phyloP scores from a whole-genome alignment of 2,329 filamentous ascomycete genomes.

The Cladophialophora bantiana region DNA sequence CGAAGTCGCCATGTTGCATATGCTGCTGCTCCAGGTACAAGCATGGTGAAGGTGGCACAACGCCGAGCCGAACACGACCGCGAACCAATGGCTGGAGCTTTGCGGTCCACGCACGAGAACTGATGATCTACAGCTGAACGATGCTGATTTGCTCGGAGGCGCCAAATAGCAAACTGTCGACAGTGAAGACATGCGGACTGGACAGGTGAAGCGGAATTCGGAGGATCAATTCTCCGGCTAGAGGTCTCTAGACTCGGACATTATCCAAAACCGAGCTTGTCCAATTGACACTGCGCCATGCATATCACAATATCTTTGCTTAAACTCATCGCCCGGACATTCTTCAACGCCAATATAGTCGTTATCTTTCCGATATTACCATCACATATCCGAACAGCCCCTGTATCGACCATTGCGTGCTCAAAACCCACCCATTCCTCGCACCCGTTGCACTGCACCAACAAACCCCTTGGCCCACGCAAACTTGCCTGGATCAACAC shows the following conservation, averaged over 20 bases:
- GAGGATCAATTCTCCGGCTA: neutral
- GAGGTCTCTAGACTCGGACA: neutral
- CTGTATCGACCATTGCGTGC: neutral
- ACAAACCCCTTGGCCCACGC: constrained; percentile 65
- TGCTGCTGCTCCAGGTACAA: too few species aligned
- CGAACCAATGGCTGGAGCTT: too few species aligned
- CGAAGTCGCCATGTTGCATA: too few species aligned
- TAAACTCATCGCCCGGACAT: neutral
- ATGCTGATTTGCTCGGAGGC: too few species aligned
- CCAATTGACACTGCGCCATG: neutral
- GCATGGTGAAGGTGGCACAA: too few species aligned
- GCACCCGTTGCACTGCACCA: constrained; percentile 65
- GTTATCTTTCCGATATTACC: neutral
- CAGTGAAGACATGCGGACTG: too few species aligned
- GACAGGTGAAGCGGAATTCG: neutral
- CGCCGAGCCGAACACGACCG: too few species aligned
- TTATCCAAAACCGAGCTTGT: neutral
- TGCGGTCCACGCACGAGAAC: too few species aligned
- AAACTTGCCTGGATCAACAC: constrained; percentile 62
- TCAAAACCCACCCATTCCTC: constrained; percentile 64
- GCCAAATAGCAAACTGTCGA: too few species aligned
- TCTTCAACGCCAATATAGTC: neutral
- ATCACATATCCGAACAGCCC: neutral
- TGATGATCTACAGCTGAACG: too few species aligned
- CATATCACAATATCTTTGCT: neutral